phyloP scores from a whole-genome alignment of 306 rosid species.

The Glycine soja region DNA sequence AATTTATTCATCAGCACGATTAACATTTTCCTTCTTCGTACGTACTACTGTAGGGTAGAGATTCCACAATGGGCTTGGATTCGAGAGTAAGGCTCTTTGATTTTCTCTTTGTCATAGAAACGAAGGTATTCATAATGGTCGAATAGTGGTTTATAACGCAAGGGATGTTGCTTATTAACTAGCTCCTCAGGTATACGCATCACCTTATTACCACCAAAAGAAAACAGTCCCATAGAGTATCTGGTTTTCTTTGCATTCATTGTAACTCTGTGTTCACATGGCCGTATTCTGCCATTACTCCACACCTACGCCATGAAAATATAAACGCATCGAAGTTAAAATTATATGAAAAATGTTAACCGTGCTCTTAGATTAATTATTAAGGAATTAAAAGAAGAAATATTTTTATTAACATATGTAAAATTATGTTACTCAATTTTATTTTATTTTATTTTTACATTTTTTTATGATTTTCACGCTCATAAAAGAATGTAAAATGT shows the following conservation, averaged over 20 bases:
- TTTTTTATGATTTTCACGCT: too few relatives aligned
- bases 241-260: conserved; percentile 47
- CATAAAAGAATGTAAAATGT: too few relatives aligned
- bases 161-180: conserved; percentile 47
- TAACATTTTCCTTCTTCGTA: too few relatives aligned
- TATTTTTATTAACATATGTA: too few relatives aligned
- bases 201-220: conserved; percentile 20
- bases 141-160: conserved; percentile 49
- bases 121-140: conserved; percentile 48
- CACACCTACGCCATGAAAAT: conserved; percentile 41
- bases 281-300: conserved; percentile 50
- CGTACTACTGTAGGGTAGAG: background rate
- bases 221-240: conserved; percentile 53
- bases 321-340: background rate
- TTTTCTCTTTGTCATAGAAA: conserved; percentile 40
- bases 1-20: background rate
- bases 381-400: too few relatives aligned
- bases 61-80: conserved; percentile 50
- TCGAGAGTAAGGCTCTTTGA: conserved; percentile 24
- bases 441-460: too few relatives aligned
- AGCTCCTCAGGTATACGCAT: conserved; percentile 46
- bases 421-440: too few relatives aligned
- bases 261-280: conserved; percentile 54
- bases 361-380: too few relatives aligned
- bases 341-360: too few relatives aligned